Evolutionary conservation across 192 early-diverging fungal genomes (phyloP), one percentile per base, ranked within the genome.

Genomic region (Rhizoclosmatium sp.): DNA sequence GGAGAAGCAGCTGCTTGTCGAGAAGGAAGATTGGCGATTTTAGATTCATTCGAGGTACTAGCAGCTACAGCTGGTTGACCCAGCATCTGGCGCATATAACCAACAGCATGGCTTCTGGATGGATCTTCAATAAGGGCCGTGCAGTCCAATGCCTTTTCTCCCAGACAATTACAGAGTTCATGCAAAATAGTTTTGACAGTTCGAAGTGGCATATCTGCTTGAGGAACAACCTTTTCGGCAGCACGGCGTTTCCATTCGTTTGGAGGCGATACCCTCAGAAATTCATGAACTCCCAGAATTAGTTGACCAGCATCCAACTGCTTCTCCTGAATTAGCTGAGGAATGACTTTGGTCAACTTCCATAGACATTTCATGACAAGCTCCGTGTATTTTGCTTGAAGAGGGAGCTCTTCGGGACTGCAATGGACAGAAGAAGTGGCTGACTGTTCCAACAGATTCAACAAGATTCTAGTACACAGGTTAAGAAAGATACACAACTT

Each of bases 301-400:
- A 99, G 81, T 42, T 88, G 82, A 67, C 90, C 87, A 3, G 92
- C 84, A n/a, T 89, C 84, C 3, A 97, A 77, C 47, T 84, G 86
- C 45, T 90, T 85, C 4, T 85, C 78, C 3, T 90, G 76, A 2
- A 97, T 72, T 41, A 95, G 91, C 45, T 91, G 83, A 44, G 93
- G 88, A 64, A 99, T 85, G 3, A 91, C 82, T 85, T 98, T 98
- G 41, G 97, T 93, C 46, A 98, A 80, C 75, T 97, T 96, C 98
- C 98, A 99, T 58, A 99, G 76, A 69, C 98, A 99, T 82, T 96
- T 96, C 94, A 98, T 96, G 19, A 94, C 91, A 46, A 98, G 82
- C 79, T 99, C 96, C 44, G 92, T 93, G 79, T 93, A 93, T 78
- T 93, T 93, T 39, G 90, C 87, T 77, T 94, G 83, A 19, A 87